Conservation (phyloP, 345 rosid genomes). For the Brassica juncea region DNA sequence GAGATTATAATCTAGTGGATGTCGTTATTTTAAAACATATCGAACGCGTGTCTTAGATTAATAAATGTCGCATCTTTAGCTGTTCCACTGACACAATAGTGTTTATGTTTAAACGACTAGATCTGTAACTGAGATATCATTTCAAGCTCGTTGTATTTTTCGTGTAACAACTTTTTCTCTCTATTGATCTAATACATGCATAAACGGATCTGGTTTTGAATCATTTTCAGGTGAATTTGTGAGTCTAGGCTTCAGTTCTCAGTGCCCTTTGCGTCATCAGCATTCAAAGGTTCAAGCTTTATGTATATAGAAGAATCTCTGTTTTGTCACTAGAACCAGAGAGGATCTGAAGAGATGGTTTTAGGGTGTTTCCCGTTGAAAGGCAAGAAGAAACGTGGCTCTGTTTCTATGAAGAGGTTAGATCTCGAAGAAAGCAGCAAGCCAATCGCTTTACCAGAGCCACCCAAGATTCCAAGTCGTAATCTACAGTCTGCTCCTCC, state of each 20-base stretch:
- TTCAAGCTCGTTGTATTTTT: neutral
- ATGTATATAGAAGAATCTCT: neutral
- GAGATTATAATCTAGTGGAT: neutral
- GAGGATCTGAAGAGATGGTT: conserved; percentile 33
- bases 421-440: conserved; percentile 52
- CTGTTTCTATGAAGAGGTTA: conserved; percentile 48
- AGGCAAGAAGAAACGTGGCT: conserved; percentile 72
- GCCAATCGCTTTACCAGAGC: conserved; percentile 89
- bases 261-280: too few relatives aligned
- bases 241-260: neutral
- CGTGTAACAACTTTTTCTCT: too few relatives aligned
- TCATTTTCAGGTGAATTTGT: neutral
- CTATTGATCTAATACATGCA: neutral
- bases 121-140: neutral
- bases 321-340: neutral
- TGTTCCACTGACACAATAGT: neutral
- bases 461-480: conserved; percentile 65
- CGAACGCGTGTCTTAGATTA: neutral
- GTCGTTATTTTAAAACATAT: neutral
- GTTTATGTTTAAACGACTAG: neutral
- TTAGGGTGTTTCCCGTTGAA: conserved; percentile 88
- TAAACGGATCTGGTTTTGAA: neutral
- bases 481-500: conserved; percentile 90
- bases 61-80: neutral
- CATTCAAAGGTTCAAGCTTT: neutral